A percentile compares a stretch with the other conserved stretches of the same genome.
Evolutionary conservation across 805 yeast genomes (phyloP).

Genomic region (Candida alai): DNA sequence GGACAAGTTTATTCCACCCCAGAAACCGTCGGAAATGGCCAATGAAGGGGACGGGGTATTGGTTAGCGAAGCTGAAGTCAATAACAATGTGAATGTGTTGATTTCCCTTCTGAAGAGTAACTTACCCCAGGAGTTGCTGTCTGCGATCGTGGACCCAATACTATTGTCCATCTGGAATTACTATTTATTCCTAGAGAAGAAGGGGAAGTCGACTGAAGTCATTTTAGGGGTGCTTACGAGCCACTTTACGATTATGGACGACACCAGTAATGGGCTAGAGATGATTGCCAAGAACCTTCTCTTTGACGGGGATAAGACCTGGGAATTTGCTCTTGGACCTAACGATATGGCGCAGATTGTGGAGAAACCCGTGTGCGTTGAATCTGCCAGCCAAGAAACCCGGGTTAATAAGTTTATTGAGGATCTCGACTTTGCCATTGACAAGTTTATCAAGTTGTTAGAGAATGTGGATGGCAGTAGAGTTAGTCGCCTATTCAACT

Average conservation of each 20-base stretch:
- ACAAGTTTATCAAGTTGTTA: constrained; percentile 39
- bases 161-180: constrained; percentile 43
- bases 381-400: constrained; percentile 15
- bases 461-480: constrained; percentile 46
- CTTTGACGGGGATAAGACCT: constrained; percentile 22
- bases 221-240: constrained; percentile 37
- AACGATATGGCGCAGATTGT: constrained; percentile 33
- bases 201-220: constrained; percentile 30
- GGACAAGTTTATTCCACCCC: constrained; percentile 38
- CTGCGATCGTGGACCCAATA: constrained; percentile 27
- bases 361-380: constrained; percentile 2
- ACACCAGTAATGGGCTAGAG: constrained; percentile 23
- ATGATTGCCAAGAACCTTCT: constrained; percentile 30
- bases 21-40: neutral
- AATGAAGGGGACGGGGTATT: constrained; percentile 22
- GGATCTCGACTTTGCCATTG: constrained; percentile 24
- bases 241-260: constrained; percentile 22
- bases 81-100: constrained; percentile 63
- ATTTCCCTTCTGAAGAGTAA: constrained; percentile 52
- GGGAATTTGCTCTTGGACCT: constrained; percentile 43
- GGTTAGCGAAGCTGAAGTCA: constrained; percentile 47
- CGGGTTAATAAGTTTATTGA: constrained; percentile 26
- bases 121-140: constrained; percentile 21
- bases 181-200: constrained; percentile 29
- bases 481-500: constrained; percentile 45